phyloP scores from a whole-genome alignment of 169 alveolate genomes.

The Plasmodium coatneyi region DNA sequence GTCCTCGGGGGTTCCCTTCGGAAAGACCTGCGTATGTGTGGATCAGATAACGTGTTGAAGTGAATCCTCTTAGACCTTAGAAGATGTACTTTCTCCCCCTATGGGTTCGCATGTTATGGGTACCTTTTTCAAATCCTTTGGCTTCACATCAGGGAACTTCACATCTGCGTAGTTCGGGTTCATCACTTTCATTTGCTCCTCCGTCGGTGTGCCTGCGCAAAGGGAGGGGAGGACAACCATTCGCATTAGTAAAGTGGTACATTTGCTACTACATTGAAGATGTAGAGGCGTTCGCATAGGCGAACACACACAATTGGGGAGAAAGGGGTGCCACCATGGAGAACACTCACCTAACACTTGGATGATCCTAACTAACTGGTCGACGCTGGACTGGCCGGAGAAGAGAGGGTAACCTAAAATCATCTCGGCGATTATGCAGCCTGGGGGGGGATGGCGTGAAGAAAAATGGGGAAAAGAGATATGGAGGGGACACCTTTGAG shows the following conservation, averaged over 20 bases:
- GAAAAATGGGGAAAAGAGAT: neutral
- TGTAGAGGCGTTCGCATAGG: neutral
- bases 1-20: constrained; percentile 82
- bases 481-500: constrained; percentile 38
- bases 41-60: neutral
- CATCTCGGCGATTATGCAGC: constrained; percentile 97
- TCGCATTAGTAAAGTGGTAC: neutral
- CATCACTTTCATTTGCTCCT: constrained; percentile 94
- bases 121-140: constrained; percentile 77
- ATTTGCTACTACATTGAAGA: neutral
- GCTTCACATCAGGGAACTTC: constrained; percentile 90
- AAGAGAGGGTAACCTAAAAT: constrained; percentile 95
- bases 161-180: constrained; percentile 95
- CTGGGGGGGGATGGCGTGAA: constrained; percentile 72
- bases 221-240: neutral
- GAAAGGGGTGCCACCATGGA: neutral
- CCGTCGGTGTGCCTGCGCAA: constrained; percentile 94
- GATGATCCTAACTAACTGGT: constrained; percentile 95
- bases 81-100: neutral
- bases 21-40: constrained; percentile 76
- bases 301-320: neutral
- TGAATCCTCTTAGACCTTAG: neutral
- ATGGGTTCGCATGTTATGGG: neutral
- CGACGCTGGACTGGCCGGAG: constrained; percentile 97
- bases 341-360: constrained; percentile 85